These are phyloP conservation scores for Boletus bicolor DNA, from an alignment of 768 basidiomycete species.

Conservation along the genomic window DNA sequence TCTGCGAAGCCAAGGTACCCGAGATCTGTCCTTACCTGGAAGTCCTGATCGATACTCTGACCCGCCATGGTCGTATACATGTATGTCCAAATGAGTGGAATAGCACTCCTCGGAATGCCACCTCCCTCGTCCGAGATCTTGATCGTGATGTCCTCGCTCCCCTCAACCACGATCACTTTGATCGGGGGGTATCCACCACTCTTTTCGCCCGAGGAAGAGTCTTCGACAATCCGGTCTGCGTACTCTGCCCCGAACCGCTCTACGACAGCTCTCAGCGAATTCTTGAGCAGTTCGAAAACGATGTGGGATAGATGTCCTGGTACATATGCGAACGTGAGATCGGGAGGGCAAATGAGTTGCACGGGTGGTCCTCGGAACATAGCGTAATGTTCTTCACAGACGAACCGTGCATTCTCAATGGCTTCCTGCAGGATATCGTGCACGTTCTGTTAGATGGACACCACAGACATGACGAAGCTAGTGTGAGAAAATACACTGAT, in stretches of 20 bases:
- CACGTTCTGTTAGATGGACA: slow-evolving; percentile 57
- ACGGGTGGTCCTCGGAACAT: slow-evolving; percentile 96
- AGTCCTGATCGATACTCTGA: slow-evolving; percentile 70
- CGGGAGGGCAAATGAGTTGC: slow-evolving; percentile 87
- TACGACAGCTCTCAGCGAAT: slow-evolving; percentile 93
- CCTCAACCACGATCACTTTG: slow-evolving; percentile 77
- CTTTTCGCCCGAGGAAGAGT: background rate
- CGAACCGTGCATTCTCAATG: slow-evolving; percentile 93
- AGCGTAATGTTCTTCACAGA: slow-evolving; percentile 93
- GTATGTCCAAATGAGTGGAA: slow-evolving; percentile 98
- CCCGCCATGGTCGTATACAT: slow-evolving; percentile 89
- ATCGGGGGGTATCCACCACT: slow-evolving; percentile 21
- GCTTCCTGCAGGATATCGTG: slow-evolving; percentile 96
- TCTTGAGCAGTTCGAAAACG: slow-evolving; percentile 94
- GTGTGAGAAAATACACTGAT: background rate
- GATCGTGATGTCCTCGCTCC: slow-evolving; percentile 98
- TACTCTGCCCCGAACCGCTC: slow-evolving; percentile 84
- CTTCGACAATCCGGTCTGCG: slow-evolving; percentile 42
- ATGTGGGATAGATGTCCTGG: slow-evolving; percentile 97
- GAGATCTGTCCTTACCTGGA: slow-evolving; percentile 34
- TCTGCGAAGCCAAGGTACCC: background rate
- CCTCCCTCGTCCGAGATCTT: slow-evolving; percentile 98
- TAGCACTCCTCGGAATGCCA: slow-evolving; percentile 76
- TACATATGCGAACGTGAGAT: slow-evolving; percentile 89
- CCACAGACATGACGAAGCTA: background rate